Evolutionary conservation across 495 filamentous ascomycete genomes (phyloP).

Genomic region (Hypoxylon lienhwacheense): DNA sequence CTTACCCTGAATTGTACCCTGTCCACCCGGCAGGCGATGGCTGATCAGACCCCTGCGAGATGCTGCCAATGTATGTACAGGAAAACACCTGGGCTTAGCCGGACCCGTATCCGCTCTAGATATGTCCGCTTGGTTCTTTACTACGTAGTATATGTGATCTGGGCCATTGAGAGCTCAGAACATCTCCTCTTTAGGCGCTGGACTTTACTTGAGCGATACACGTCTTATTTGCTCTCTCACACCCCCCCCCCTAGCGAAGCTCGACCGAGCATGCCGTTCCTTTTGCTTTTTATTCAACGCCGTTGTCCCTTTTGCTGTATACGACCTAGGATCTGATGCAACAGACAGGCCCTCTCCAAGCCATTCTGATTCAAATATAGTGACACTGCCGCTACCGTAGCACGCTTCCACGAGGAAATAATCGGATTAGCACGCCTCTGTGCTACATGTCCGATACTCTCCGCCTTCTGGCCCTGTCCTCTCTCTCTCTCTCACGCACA

Average conservation of each 20-base stretch:
- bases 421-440: slow-evolving; percentile 33
- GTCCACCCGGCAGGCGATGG: slow-evolving; percentile 40
- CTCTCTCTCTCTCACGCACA: no score
- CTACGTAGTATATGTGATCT: slow-evolving; percentile 41
- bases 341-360: slow-evolving; percentile 32
- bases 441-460: slow-evolving; percentile 28
- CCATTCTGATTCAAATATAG: slow-evolving; percentile 36
- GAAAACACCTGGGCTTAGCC: slow-evolving; percentile 43
- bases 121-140: slow-evolving; percentile 42
- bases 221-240: slow-evolving; percentile 40
- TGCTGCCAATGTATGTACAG: slow-evolving; percentile 35
- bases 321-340: slow-evolving; percentile 36
- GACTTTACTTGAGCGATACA: slow-evolving; percentile 40
- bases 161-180: slow-evolving; percentile 45
- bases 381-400: slow-evolving; percentile 38
- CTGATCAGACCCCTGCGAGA: slow-evolving; percentile 41
- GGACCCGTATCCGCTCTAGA: slow-evolving; percentile 43
- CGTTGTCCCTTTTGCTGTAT: slow-evolving; percentile 40
- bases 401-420: slow-evolving; percentile 39
- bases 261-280: slow-evolving; percentile 40
- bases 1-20: slow-evolving; percentile 40
- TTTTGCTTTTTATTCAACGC: slow-evolving; percentile 39
- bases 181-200: slow-evolving; percentile 42
- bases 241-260: slow-evolving; percentile 45
- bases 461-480: slow-evolving; percentile 25